Percentiles rank a stretch among this genome's conserved stretches.
phyloP scores from a whole-genome alignment of 1,139 yeast genomes.

The Geotrichum cucujoidarum region DNA sequence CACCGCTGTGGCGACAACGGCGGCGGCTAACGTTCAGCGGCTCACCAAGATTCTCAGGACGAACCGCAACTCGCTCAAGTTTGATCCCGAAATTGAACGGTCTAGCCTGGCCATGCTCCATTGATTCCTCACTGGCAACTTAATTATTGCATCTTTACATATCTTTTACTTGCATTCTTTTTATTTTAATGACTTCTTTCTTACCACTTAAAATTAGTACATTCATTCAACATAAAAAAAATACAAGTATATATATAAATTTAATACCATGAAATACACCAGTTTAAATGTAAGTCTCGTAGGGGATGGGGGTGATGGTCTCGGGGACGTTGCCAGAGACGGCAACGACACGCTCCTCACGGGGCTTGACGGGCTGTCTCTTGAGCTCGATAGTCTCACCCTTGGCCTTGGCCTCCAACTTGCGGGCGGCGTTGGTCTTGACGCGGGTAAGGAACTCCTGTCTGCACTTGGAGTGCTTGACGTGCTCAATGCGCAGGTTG shows the following conservation, averaged over 20 bases:
- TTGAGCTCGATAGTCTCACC: conserved; percentile 89
- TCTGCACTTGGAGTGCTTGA: conserved; percentile 99
- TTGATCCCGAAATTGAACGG: conserved; percentile 11
- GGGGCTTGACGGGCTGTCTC: conserved; percentile 98
- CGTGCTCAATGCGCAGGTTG: conserved; percentile 97
- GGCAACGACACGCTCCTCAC: conserved; percentile 80
- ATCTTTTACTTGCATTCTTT: background rate
- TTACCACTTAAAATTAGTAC: background rate
- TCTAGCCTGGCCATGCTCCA: conserved; percentile 1
- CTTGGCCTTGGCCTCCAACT: conserved; percentile 89
- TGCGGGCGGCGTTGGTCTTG: conserved; percentile 90
- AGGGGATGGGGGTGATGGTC: conserved; percentile 98
- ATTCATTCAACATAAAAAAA: background rate
- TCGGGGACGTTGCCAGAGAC: conserved; percentile 79
- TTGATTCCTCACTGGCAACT: too few relatives aligned
- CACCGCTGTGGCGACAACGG: background rate
- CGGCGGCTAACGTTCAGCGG: background rate
- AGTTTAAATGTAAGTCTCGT: conserved; percentile 94
- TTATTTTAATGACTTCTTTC: too few relatives aligned
- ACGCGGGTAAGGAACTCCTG: conserved; percentile 98
- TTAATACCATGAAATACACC: background rate
- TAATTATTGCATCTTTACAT: background rate
- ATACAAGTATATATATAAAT: too few relatives aligned
- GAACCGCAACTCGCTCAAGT: background rate
- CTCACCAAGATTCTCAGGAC: background rate